These are phyloP conservation scores for Acacia melanoxylon DNA, from an alignment of 306 rosid species.

Conservation along the genomic window DNA sequence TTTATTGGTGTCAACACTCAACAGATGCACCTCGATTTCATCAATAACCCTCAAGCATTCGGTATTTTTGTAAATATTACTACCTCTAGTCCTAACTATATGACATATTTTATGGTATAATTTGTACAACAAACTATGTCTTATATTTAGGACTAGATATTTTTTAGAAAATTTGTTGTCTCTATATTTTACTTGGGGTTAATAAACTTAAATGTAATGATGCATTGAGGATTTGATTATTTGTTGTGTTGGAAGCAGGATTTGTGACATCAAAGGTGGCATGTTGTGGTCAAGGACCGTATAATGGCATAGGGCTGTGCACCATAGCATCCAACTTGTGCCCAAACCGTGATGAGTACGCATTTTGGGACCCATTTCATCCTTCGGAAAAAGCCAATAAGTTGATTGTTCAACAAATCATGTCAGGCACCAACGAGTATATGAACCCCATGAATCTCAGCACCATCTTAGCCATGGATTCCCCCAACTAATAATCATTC, in stretches of 20 bases:
- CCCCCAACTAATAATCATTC: not conserved
- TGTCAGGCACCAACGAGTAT: not conserved
- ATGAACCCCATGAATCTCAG: not conserved
- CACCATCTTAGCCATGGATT: not conserved
- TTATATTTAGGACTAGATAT: no score
- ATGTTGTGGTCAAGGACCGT: constrained; percentile 8
- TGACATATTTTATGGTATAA: no score
- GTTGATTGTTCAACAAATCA: not conserved
- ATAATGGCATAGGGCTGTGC: not conserved
- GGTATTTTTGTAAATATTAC: not conserved
- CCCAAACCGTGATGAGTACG: not conserved
- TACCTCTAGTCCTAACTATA: no score
- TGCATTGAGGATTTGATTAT: not conserved
- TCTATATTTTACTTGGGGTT: not conserved
- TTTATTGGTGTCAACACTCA: no score
- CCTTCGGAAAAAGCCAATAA: not conserved
- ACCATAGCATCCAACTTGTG: not conserved
- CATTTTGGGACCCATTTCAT: constrained; percentile 2
- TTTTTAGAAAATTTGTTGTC: not conserved
- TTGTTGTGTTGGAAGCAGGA: no score
- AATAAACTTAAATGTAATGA: not conserved
- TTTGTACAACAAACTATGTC: no score
- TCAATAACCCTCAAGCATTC: not conserved
- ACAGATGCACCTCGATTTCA: no score
- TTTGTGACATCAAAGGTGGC: not conserved